These are phyloP conservation scores for Pseudocercospora fijiensis DNA, from an alignment of 2,329 filamentous ascomycete genomes.

Conservation along the genomic window DNA sequence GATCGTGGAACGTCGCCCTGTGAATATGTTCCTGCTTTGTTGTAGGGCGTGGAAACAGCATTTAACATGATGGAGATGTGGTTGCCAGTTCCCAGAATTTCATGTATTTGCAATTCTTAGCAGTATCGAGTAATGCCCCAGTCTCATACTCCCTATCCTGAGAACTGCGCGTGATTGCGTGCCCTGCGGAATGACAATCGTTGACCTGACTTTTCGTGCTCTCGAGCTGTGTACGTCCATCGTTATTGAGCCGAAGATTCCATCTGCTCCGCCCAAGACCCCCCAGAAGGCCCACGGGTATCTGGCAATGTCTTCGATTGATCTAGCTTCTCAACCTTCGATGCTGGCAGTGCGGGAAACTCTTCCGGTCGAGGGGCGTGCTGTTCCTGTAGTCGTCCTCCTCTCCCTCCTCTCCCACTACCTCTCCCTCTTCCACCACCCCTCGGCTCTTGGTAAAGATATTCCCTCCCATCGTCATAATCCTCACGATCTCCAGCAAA, in stretches of 20 bases:
- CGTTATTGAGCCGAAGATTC: slow-evolving; percentile 28
- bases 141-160: background rate
- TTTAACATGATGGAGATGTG: background rate
- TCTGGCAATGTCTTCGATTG: slow-evolving; percentile 2
- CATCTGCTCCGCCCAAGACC: slow-evolving; percentile 50
- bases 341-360: slow-evolving; percentile 47
- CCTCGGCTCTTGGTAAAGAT: slow-evolving; percentile 36
- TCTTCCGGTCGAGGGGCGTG: slow-evolving; percentile 43
- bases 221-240: background rate
- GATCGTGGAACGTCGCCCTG: background rate
- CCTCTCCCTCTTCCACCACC: slow-evolving; percentile 17
- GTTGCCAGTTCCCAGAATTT: background rate
- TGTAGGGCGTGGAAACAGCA: background rate
- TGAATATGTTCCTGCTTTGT: background rate
- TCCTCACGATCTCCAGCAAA: slow-evolving; percentile 35
- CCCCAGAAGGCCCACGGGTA: slow-evolving; percentile 14
- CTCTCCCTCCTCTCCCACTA: slow-evolving; percentile 23
- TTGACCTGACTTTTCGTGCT: background rate
- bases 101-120: background rate
- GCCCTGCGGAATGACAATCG: background rate
- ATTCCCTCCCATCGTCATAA: slow-evolving; percentile 38
- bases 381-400: slow-evolving; percentile 26
- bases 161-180: background rate
- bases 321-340: slow-evolving; percentile 10
- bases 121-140: background rate